These are phyloP conservation scores for Aureobasidium sp. DNA, from an alignment of 2,329 filamentous ascomycete genomes.

Conservation along the genomic window DNA sequence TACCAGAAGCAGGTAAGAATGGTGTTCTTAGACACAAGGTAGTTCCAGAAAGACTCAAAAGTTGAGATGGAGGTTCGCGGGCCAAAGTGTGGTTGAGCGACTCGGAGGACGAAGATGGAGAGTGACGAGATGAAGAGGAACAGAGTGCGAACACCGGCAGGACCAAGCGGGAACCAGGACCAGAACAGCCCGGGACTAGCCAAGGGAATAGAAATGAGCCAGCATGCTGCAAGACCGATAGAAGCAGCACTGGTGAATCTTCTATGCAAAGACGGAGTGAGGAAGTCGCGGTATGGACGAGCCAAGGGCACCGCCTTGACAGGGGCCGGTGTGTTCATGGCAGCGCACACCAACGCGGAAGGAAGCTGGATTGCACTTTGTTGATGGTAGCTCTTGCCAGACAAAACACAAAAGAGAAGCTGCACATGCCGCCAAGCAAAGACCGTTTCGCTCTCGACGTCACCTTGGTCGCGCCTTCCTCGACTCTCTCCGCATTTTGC, in stretches of 20 bases:
- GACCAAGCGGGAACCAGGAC: constrained; percentile 78
- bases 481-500: background rate
- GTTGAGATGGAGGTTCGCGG: constrained; percentile 58
- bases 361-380: background rate
- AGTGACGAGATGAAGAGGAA: constrained; percentile 70
- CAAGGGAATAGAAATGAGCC: constrained; percentile 61
- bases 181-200: constrained; percentile 47
- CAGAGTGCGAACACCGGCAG: constrained; percentile 63
- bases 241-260: constrained; percentile 73
- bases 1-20: constrained; percentile 70
- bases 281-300: constrained; percentile 70
- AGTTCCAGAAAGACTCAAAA: constrained; percentile 53
- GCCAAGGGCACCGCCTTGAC: background rate
- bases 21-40: constrained; percentile 51
- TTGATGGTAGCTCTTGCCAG: background rate
- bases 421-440: constrained; percentile 9
- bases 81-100: constrained; percentile 40
- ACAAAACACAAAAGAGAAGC: constrained; percentile 7
- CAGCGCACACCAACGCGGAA: background rate
- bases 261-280: constrained; percentile 80
- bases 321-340: background rate
- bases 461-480: background rate
- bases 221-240: constrained; percentile 62
- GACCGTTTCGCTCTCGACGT: background rate
- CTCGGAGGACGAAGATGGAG: constrained; percentile 72